phyloP scores from a whole-genome alignment of 2,329 filamentous ascomycete genomes.

The Stachybotrys chartarum region DNA sequence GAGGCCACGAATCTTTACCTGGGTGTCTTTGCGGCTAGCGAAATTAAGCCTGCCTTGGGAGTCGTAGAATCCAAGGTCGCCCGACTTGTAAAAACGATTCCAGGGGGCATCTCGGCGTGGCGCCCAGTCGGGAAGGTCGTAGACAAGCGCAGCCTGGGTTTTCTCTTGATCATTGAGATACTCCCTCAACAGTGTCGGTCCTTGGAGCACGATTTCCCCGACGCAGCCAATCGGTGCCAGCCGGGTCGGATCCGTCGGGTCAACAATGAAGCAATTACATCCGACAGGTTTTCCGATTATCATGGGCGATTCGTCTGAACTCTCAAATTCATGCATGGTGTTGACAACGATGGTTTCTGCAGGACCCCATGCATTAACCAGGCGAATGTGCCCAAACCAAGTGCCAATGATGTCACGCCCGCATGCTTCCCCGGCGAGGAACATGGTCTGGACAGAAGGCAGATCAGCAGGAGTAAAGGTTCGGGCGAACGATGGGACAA shows the following conservation, averaged over 20 bases:
- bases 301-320: neutral
- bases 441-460: conserved; percentile 4
- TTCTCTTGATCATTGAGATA: conserved; percentile 3
- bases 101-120: neutral
- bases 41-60: conserved; percentile 9
- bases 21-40: conserved; percentile 1
- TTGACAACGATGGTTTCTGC: conserved; percentile 2
- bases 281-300: conserved; percentile 3
- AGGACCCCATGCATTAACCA: conserved; percentile 8
- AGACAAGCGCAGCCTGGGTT: neutral
- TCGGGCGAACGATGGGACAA: conserved; percentile 5
- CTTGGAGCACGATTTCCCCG: conserved; percentile 8
- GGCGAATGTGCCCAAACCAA: conserved; percentile 3
- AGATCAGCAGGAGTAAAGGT: conserved; percentile 3
- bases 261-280: conserved; percentile 4
- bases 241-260: neutral
- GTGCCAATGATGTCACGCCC: conserved; percentile 1
- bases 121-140: neutral
- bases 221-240: conserved; percentile 5
- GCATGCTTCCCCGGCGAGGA: conserved; percentile 6
- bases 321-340: conserved; percentile 2
- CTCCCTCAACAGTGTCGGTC: conserved; percentile 5
- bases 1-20: conserved; percentile 12
- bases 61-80: conserved; percentile 9
- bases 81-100: conserved; percentile 8